These are phyloP conservation scores for Catenaria anguillulae DNA, from an alignment of 371 early-diverging fungal genomes.

Conservation along the genomic window DNA sequence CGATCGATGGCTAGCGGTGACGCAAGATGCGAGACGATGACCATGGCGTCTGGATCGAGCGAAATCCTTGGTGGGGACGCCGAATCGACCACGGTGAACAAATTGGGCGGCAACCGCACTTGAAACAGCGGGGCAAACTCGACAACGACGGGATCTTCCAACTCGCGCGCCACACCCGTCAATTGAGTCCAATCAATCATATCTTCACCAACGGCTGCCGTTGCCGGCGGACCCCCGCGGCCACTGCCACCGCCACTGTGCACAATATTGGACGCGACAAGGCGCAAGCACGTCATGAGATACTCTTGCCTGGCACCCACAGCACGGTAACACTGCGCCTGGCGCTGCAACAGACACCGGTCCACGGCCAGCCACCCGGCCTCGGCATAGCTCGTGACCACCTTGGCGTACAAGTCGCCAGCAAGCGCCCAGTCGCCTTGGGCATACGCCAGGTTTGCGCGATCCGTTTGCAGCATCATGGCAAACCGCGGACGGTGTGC, in stretches of 20 bases:
- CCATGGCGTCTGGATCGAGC: not conserved
- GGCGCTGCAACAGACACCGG: conserved; percentile 48
- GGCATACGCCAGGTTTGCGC: not conserved
- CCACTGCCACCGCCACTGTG: not conserved
- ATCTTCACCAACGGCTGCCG: conserved; percentile 27
- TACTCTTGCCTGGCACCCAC: conserved; percentile 37
- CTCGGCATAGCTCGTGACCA: conserved; percentile 45
- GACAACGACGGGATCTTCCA: conserved; percentile 27
- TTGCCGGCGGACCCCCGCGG: not conserved
- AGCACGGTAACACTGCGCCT: conserved; percentile 46
- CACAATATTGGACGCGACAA: not conserved
- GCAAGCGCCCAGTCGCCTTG: conserved; percentile 47
- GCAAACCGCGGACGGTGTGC: not conserved
- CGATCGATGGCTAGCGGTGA: conserved; percentile 44
- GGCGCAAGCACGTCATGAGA: conserved; percentile 12
- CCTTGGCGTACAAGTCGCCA: conserved; percentile 43
- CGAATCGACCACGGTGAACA: not conserved
- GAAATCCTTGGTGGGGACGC: no score
- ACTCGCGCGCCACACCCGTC: conserved; percentile 34
- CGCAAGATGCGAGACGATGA: not conserved
- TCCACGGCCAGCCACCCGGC: conserved; percentile 57
- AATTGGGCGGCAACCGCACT: conserved; percentile 4
- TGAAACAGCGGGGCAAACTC: conserved; percentile 26
- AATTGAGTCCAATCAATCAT: conserved; percentile 29
- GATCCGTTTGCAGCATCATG: not conserved